Evolutionary conservation across 2,329 filamentous ascomycete genomes (phyloP).

Genomic region (Didymellaceae sp.): DNA sequence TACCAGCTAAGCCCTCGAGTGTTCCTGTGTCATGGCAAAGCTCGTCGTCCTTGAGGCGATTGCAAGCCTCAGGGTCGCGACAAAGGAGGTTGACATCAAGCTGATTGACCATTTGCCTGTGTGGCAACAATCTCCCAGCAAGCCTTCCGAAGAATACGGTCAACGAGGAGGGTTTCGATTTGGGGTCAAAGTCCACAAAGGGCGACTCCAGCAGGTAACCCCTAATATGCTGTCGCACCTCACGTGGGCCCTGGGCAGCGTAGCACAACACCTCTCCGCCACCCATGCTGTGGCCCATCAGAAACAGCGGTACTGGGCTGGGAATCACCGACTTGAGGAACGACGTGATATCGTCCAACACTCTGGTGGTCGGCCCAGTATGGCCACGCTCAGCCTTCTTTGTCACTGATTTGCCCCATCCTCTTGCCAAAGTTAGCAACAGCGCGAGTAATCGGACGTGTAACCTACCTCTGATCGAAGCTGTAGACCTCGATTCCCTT

Average conservation of each 20-base stretch:
- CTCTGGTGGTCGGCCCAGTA: slow-evolving; percentile 74
- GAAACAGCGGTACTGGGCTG: slow-evolving; percentile 69
- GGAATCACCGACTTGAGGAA: slow-evolving; percentile 70
- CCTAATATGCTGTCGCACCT: slow-evolving; percentile 66
- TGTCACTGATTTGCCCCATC: slow-evolving; percentile 80
- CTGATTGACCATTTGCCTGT: slow-evolving; percentile 69
- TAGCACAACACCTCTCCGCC: slow-evolving; percentile 77
- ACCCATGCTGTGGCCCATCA: slow-evolving; percentile 92
- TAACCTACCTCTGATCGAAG: slow-evolving; percentile 73
- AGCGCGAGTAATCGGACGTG: not conserved
- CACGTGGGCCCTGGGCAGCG: slow-evolving; percentile 53
- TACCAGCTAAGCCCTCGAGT: slow-evolving; percentile 75
- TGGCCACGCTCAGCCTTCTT: slow-evolving; percentile 69
- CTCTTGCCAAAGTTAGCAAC: slow-evolving; percentile 52
- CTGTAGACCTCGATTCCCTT: slow-evolving; percentile 76
- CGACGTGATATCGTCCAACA: slow-evolving; percentile 78
- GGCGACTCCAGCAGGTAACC: slow-evolving; percentile 81
- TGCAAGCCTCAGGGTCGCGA: slow-evolving; percentile 69
- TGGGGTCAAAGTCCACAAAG: slow-evolving; percentile 74
- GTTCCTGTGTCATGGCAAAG: slow-evolving; percentile 86
- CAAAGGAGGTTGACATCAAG: slow-evolving; percentile 70
- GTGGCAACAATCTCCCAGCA: slow-evolving; percentile 71
- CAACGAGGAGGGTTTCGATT: slow-evolving; percentile 67
- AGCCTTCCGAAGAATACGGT: slow-evolving; percentile 72
- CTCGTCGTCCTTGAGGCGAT: slow-evolving; percentile 68